A percentile compares a stretch with the other conserved stretches of the same genome.
Evolutionary conservation across 2,329 filamentous ascomycete species (phyloP).

Genomic region (Paecilomyces fulvus): DNA sequence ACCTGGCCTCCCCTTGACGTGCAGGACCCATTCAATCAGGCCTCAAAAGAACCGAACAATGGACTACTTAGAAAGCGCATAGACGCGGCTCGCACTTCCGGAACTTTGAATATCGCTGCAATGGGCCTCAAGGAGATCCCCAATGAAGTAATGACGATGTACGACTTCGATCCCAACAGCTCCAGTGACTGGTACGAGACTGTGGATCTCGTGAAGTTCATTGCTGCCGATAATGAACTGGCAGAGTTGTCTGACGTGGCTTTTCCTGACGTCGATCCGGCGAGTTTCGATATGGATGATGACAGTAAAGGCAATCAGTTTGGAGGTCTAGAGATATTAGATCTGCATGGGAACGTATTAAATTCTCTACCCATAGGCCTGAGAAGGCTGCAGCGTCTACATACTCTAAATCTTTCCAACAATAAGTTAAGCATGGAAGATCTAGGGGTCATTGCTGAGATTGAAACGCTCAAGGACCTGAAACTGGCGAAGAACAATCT

Average conservation of each 20-base stretch:
- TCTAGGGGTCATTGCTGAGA: constrained; percentile 65
- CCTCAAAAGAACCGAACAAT: constrained; percentile 48
- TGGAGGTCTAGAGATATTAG: constrained; percentile 68
- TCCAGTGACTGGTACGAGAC: constrained; percentile 77
- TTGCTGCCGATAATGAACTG: constrained; percentile 85
- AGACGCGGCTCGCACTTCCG: constrained; percentile 63
- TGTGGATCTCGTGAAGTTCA: constrained; percentile 74
- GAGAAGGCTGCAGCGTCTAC: constrained; percentile 62
- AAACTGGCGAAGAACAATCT: constrained; percentile 72
- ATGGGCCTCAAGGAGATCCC: constrained; percentile 74
- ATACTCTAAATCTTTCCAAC: constrained; percentile 73
- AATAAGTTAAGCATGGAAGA: constrained; percentile 69
- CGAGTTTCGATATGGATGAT: constrained; percentile 55
- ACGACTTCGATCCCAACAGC: constrained; percentile 62
- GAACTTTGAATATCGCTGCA: constrained; percentile 79
- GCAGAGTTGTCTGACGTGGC: constrained; percentile 62
- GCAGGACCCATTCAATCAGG: constrained; percentile 50
- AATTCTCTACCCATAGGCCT: constrained; percentile 66
- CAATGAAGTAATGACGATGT: constrained; percentile 79
- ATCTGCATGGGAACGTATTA: constrained; percentile 79
- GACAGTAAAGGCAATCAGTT: constrained; percentile 66
- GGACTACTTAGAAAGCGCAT: constrained; percentile 68
- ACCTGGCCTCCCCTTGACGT: constrained; percentile 42
- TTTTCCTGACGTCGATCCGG: constrained; percentile 63
- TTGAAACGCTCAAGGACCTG: constrained; percentile 65